These are phyloP conservation scores for Cercospora sp. DNA, from an alignment of 2,329 filamentous ascomycete genomes.

Conservation along the genomic window DNA sequence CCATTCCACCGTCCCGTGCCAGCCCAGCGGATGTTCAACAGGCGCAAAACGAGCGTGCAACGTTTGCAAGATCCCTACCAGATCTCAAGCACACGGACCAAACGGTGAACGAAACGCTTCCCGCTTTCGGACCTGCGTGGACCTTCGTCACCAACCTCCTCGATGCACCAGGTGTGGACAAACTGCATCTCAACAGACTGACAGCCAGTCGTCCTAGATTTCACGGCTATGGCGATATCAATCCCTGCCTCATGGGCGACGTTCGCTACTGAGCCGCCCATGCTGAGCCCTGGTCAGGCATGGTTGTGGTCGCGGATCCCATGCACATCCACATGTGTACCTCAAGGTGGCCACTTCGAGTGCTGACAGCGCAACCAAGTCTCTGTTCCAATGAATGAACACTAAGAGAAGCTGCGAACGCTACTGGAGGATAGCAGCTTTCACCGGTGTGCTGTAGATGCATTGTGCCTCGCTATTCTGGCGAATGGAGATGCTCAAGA, in stretches of 20 bases:
- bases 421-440: neutral
- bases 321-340: neutral
- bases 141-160: neutral
- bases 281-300: neutral
- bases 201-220: neutral
- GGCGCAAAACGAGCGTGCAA: neutral
- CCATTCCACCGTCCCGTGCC: conserved; percentile 6
- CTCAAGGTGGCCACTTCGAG: neutral
- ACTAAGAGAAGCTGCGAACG: neutral
- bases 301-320: neutral
- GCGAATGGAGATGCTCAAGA: neutral
- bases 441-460: conserved; percentile 7
- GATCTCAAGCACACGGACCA: conserved; percentile 1
- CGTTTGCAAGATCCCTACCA: neutral
- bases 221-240: neutral
- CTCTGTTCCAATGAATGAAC: neutral
- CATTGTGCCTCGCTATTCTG: neutral
- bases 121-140: neutral
- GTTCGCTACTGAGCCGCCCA: neutral
- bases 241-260: neutral
- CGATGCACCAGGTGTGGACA: neutral
- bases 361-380: neutral
- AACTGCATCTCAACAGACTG: neutral
- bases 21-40: conserved; percentile 1
- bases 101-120: conserved; percentile 10